phyloP scores from a whole-genome alignment of 768 basidiomycete species.

The Tylopilus balloui region DNA sequence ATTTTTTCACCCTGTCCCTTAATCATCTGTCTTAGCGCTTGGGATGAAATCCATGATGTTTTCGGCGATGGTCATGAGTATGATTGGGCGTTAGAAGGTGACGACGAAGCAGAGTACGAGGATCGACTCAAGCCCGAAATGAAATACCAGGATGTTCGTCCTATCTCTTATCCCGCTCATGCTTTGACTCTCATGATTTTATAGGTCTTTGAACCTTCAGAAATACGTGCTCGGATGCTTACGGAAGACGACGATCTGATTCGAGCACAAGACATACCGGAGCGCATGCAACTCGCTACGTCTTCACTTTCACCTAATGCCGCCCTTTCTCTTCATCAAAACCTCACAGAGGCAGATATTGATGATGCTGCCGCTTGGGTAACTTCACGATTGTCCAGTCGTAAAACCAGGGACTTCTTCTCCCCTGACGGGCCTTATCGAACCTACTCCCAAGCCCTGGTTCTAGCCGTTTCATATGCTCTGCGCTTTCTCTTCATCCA shows the following conservation, averaged over 20 bases:
- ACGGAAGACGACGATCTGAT: conserved; percentile 95
- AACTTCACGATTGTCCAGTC: conserved; percentile 66
- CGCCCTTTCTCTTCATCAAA: conserved; percentile 54
- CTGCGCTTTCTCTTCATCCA: conserved; percentile 82
- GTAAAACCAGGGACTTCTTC: conserved; percentile 72
- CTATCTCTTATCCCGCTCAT: conserved; percentile 4
- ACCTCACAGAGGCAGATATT: conserved; percentile 68
- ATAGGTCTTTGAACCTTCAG: conserved; percentile 96
- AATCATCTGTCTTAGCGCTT: conserved; percentile 54
- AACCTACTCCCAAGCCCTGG: conserved; percentile 60
- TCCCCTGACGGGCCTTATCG: conserved; percentile 55
- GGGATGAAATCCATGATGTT: conserved; percentile 93
- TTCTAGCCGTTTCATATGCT: conserved; percentile 73
- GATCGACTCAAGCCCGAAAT: conserved; percentile 62
- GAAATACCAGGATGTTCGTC: conserved; percentile 76
- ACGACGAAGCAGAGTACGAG: conserved; percentile 52
- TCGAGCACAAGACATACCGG: conserved; percentile 84
- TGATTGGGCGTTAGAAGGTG: conserved; percentile 87
- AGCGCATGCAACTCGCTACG: conserved; percentile 89
- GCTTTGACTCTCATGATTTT: conserved; percentile 6
- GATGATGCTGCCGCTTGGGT: conserved; percentile 87
- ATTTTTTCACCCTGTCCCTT: neutral
- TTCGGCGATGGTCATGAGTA: conserved; percentile 97
- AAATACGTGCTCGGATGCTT: conserved; percentile 83
- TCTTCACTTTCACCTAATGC: conserved; percentile 74